Conservation (phyloP, 306 rosid genomes). For the Rosa multiflora region DNA sequence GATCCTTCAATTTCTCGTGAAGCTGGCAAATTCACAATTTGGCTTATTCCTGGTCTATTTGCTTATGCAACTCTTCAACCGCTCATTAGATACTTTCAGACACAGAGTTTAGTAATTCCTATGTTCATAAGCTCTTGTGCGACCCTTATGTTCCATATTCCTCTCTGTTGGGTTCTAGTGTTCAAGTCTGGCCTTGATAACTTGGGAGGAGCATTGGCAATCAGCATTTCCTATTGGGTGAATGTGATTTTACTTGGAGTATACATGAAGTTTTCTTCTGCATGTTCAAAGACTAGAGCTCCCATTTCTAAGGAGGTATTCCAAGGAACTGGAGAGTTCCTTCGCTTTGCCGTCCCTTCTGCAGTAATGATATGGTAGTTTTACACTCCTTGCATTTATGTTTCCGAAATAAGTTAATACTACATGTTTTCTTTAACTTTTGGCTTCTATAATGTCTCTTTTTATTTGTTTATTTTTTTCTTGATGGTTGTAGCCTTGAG, state of each 20-base stretch:
- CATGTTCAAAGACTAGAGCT: conserved; percentile 40
- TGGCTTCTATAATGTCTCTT: not conserved
- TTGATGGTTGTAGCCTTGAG: conserved; percentile 40
- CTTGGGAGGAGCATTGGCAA: conserved; percentile 76
- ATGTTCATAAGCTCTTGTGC: conserved; percentile 49
- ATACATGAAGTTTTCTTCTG: conserved; percentile 50
- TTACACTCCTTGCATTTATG: not conserved
- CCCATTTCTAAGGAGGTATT: conserved; percentile 55
- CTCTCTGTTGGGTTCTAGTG: conserved; percentile 71
- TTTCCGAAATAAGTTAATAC: not conserved
- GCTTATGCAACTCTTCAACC: conserved; percentile 65
- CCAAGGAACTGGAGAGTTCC: conserved; percentile 58
- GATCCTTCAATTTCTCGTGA: conserved; percentile 72
- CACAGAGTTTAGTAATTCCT: conserved; percentile 64
- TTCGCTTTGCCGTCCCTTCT: conserved; percentile 69
- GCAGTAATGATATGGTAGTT: conserved; percentile 68
- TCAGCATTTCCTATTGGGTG: conserved; percentile 63
- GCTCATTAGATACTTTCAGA: conserved; percentile 56
- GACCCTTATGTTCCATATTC: conserved; percentile 45
- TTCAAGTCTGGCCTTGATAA: conserved; percentile 45
- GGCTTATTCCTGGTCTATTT: conserved; percentile 72
- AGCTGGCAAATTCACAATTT: conserved; percentile 53
- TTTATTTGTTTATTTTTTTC: not conserved
- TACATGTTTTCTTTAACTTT: not conserved
- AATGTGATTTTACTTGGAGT: conserved; percentile 53